Evolutionary conservation across 106 monocot genomes (phyloP).

Genomic region (Platanthera zijinensis): DNA sequence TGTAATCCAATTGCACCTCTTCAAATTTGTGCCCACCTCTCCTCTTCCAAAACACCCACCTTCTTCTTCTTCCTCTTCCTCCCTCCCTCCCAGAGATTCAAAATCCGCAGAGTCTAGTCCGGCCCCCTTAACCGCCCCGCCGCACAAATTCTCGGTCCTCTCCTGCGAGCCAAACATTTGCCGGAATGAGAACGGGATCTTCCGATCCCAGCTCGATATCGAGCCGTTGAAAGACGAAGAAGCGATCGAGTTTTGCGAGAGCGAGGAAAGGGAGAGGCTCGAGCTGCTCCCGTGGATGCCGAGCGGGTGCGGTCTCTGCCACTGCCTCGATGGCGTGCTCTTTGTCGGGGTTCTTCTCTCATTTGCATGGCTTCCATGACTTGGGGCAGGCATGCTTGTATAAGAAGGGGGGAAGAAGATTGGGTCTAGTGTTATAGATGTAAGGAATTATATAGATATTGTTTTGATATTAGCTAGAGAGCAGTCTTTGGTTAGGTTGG

Average conservation of each 20-base stretch:
- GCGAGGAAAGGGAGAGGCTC: conserved; percentile 41
- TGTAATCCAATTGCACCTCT: conserved; percentile 88
- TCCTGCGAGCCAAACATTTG: conserved; percentile 36
- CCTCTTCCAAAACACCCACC: not conserved
- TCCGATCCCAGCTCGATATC: conserved; percentile 58
- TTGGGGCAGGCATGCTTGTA: conserved; percentile 27
- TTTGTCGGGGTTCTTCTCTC: conserved; percentile 30
- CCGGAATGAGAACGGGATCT: conserved; percentile 22
- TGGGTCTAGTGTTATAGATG: not conserved
- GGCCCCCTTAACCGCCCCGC: not conserved
- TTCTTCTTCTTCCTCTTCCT: conserved; percentile 6
- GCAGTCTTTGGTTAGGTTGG: conserved; percentile 19
- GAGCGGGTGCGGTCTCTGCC: conserved; percentile 40
- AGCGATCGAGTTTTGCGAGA: conserved; percentile 63
- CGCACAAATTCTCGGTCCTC: conserved; percentile 13
- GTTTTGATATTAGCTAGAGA: not conserved
- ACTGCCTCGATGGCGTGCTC: conserved; percentile 26
- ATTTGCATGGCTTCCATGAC: conserved; percentile 19
- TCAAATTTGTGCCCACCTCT: conserved; percentile 26
- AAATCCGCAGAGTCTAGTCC: conserved; percentile 5
- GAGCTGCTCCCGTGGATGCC: conserved; percentile 48
- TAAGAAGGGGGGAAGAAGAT: not conserved
- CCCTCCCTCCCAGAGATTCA: conserved; percentile 15
- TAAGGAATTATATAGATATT: not conserved
- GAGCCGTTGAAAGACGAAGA: conserved; percentile 44